Evolutionary conservation across 768 basidiomycete genomes (phyloP), one percentile per base, ranked within the genome.

Genomic region (Stropharia rugosoannulata): DNA sequence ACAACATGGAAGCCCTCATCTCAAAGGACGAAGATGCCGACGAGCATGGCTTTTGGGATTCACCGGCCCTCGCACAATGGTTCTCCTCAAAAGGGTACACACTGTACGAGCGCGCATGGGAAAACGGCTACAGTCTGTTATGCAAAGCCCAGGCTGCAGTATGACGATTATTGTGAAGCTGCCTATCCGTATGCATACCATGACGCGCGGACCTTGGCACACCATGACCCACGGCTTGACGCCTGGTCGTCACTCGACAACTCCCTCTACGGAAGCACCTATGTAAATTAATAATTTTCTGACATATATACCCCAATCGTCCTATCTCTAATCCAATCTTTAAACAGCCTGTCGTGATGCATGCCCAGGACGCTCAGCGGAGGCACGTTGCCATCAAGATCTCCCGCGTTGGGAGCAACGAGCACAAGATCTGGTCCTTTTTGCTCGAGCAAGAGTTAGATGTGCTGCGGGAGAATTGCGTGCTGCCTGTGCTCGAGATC

Each of bases 351-450:
- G 38, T 45, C 19, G 32, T 54, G n/a, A 22, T 46, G 15, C 64
- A 56, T 49, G 67, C 66, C 12, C 64, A 68, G 50, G 63, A 69
- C 40, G 7, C 43, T 8, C 38, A 62, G 29, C 15, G 35, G 3
- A 58, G 56, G 4, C 69, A 69, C 46, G 65, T 72, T 13, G 69
- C 64, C 3, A 62, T 72, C 10, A 70, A 72, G 46, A 35, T 64
- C 5, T 61, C 67, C 0, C 59, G 41, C 51, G 54, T 59, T 10
- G 56, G 54, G 3, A 59, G 62, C 3, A 61, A 67, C 10, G 69
- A 72, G 51, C 64, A 59, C 35, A 47, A 57, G 13, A 61, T 70
- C 10, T 32, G 60, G 19, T 53, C 56, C 7, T 62, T 62, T 51
- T 39, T 72, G 10, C 37, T 43, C 29, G 37, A 63, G 22, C 59